phyloP scores from a whole-genome alignment of 306 rosid genomes.

The Cicer bijugum region DNA sequence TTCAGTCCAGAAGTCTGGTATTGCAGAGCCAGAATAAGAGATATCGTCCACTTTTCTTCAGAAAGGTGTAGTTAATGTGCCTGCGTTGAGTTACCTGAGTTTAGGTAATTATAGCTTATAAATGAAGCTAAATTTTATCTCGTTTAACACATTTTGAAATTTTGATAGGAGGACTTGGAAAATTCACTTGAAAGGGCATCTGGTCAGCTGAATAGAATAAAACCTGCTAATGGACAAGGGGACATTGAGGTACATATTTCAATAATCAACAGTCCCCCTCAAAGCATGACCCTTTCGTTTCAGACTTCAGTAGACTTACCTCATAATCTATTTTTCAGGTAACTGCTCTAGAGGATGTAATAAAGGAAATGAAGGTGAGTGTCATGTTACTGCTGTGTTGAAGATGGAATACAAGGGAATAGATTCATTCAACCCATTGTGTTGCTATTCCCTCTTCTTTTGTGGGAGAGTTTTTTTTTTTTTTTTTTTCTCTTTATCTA shows the following conservation, averaged over 20 bases:
- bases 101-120: conserved; percentile 16
- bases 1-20: conserved; percentile 83
- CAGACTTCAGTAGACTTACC: conserved; percentile 34
- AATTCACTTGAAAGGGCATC: conserved; percentile 73
- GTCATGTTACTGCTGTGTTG: conserved; percentile 8
- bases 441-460: conserved; percentile 4
- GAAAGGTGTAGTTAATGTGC: conserved; percentile 66
- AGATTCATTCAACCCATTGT: conserved; percentile 3
- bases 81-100: conserved; percentile 28
- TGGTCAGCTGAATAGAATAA: conserved; percentile 63
- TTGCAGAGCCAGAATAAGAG: conserved; percentile 77
- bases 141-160: conserved; percentile 34
- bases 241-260: conserved; percentile 74
- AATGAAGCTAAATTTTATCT: conserved; percentile 28
- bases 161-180: conserved; percentile 83
- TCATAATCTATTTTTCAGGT: conserved; percentile 60
- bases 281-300: conserved; percentile 21
- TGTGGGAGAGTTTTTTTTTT: background rate
- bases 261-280: conserved; percentile 22
- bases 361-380: conserved; percentile 89
- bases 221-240: conserved; percentile 68
- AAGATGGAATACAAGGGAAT: conserved; percentile 20
- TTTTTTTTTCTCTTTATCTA: background rate
- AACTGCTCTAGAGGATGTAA: conserved; percentile 81
- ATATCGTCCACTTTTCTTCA: conserved; percentile 90